Percentiles rank a stretch among this genome's conserved stretches.
Conservation (phyloP, 495 filamentous ascomycete species). For the Hypoxylon subgilvum region DNA sequence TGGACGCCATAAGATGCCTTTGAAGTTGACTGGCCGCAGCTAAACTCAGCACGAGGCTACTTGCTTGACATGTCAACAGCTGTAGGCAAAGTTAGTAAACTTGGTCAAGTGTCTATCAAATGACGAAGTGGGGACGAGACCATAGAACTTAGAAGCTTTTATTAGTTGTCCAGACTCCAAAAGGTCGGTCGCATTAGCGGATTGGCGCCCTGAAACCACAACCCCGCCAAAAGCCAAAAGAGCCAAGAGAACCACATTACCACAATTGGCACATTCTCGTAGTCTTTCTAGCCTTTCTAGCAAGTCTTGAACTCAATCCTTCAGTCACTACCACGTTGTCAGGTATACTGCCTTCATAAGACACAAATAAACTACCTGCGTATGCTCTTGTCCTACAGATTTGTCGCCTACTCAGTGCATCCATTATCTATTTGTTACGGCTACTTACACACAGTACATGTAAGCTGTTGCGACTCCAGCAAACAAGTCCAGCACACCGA, state of each 20-base stretch:
- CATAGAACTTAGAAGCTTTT: not conserved
- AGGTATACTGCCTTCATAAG: constrained; percentile 24
- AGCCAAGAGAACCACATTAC: constrained; percentile 9
- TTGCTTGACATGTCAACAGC: too few relatives aligned
- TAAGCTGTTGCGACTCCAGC: not conserved
- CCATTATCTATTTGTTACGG: not conserved
- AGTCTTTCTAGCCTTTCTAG: too few relatives aligned
- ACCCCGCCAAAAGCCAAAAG: constrained; percentile 31
- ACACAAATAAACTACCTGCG: constrained; percentile 1
- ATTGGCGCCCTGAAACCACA: constrained; percentile 36
- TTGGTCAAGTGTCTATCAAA: not conserved
- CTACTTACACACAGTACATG: not conserved
- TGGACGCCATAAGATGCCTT: too few relatives aligned
- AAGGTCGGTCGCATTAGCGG: constrained; percentile 32
- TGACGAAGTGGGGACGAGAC: constrained; percentile 25
- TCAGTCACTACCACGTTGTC: constrained; percentile 24
- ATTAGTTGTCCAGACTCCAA: too few relatives aligned
- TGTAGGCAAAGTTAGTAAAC: too few relatives aligned
- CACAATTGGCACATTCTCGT: constrained; percentile 19
- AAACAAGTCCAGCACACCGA: constrained; percentile 1
- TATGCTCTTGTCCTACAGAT: not conserved
- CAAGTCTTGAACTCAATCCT: constrained; percentile 27
- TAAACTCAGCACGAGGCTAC: too few relatives aligned
- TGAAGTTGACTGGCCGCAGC: too few relatives aligned
- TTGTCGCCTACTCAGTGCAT: not conserved